phyloP scores from a whole-genome alignment of 1,284 basidiomycete genomes.

The Fistulinella staudtii region DNA sequence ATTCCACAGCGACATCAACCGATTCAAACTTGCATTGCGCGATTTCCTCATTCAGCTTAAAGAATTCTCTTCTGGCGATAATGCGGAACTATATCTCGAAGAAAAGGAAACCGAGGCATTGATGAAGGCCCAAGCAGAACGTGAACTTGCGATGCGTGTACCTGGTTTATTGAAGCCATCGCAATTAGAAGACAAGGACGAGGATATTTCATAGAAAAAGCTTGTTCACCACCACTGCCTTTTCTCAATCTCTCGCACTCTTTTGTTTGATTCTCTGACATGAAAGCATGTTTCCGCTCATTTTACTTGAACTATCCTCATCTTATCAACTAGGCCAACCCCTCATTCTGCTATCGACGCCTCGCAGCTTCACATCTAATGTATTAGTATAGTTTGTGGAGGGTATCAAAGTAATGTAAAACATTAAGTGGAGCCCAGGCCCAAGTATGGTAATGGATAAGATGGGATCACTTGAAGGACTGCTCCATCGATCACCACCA shows the following conservation, averaged over 20 bases:
- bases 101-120: constrained; percentile 90
- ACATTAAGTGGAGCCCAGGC: constrained; percentile 16
- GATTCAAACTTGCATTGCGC: constrained; percentile 93
- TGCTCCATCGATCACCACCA: constrained; percentile 22
- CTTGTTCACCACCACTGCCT: neutral
- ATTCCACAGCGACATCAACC: constrained; percentile 83
- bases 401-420: constrained; percentile 30
- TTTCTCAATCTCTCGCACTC: constrained; percentile 5
- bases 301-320: constrained; percentile 30
- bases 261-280: constrained; percentile 17
- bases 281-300: constrained; percentile 21
- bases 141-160: constrained; percentile 86
- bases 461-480: too few species aligned
- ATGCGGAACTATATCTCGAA: constrained; percentile 86
- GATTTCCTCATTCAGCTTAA: constrained; percentile 91
- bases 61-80: constrained; percentile 78
- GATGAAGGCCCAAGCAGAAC: constrained; percentile 70
- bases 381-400: constrained; percentile 36
- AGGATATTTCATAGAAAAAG: constrained; percentile 61
- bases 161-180: constrained; percentile 99
- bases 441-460: constrained; percentile 12
- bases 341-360: constrained; percentile 33
- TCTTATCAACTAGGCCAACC: constrained; percentile 15
- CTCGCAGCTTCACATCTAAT: constrained; percentile 34
- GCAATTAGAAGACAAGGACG: constrained; percentile 89